Base-by-base conservation (phyloP, 768 basidiomycete species). In the Rickenella mellea region DNA sequence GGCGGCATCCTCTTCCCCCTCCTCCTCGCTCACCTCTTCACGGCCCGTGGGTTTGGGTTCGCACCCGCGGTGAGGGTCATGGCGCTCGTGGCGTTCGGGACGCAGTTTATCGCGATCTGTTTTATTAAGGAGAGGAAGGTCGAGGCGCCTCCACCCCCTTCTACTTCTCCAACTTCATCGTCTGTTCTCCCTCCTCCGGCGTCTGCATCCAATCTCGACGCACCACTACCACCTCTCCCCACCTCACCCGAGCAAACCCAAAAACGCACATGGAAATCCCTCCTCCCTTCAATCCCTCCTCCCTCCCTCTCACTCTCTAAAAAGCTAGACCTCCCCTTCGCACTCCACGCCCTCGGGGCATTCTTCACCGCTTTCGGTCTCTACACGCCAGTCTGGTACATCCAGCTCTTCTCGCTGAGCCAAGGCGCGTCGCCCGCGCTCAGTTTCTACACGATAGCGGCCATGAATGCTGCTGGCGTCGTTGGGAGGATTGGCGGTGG, bases 251-350 rank as follows among this genome's bases (percentile, higher is more conserved):
- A n/a, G n/a, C n/a, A n/a, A n/a, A n/a, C n/a, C n/a, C n/a, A n/a
- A n/a, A n/a, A n/a, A n/a, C n/a, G n/a, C n/a, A n/a, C n/a, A n/a
- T n/a, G n/a, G n/a, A n/a, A n/a, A n/a, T n/a, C n/a, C n/a, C n/a
- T n/a, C n/a, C n/a, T n/a, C n/a, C n/a, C n/a, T n/a, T n/a, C n/a
- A n/a, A n/a, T n/a, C n/a, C n/a, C n/a, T n/a, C n/a, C n/a, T n/a
- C n/a, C n/a, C n/a, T n/a, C n/a, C n/a, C n/a, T n/a, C n/a, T n/a
- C n/a, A n/a, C n/a, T n/a, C n/a, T n/a, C n/a, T n/a, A n/a, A n/a
- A n/a, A n/a, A n/a, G n/a, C 22, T 97, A 93, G 11, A 99, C 94
- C 0, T 96, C 98, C 52, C 96, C 96, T 1, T 99, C 91, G 65
- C 93, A 89, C 10, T 87, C 83, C 6, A 90, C 88, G 3, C 80